Percentiles rank a stretch among this genome's conserved stretches.
phyloP scores from a whole-genome alignment of 2,329 filamentous ascomycete species.

The Elsinoe perseae region DNA sequence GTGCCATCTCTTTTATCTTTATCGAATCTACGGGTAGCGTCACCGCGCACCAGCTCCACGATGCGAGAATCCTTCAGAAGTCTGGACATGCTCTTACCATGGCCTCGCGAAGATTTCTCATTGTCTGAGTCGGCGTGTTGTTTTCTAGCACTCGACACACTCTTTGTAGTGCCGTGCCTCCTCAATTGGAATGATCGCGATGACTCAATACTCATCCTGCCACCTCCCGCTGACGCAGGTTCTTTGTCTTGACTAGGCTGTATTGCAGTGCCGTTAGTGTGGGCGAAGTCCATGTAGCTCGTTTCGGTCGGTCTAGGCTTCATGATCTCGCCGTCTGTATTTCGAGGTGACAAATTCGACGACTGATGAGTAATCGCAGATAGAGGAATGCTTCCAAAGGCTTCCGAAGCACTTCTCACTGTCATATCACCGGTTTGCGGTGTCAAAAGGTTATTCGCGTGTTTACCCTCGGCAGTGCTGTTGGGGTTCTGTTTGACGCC shows the following conservation, averaged over 20 bases:
- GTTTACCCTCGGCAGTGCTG: not conserved
- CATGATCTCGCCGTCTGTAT: not conserved
- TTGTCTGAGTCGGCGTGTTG: not conserved
- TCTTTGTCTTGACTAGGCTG: not conserved
- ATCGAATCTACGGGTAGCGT: constrained; percentile 55
- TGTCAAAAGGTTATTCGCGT: not conserved
- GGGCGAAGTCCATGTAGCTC: constrained; percentile 6
- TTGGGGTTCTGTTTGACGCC: not conserved
- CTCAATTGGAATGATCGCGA: not conserved
- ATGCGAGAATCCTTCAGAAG: constrained; percentile 63
- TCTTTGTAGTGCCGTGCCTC: not conserved
- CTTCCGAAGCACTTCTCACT: not conserved
- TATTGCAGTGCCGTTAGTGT: not conserved
- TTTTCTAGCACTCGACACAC: constrained; percentile 2
- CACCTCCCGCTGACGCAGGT: not conserved
- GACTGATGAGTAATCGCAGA: not conserved
- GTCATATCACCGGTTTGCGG: constrained; percentile 2
- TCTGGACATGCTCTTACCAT: constrained; percentile 36
- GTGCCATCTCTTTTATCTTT: constrained; percentile 51
- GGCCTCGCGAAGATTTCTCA: not conserved
- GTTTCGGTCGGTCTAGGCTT: not conserved
- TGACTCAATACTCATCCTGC: not conserved
- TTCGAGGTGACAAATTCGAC: not conserved
- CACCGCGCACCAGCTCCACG: constrained; percentile 62
- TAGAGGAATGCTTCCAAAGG: not conserved